Evolutionary conservation across 768 basidiomycete species (phyloP).

Genomic region (Collybiopsis luxurians): DNA sequence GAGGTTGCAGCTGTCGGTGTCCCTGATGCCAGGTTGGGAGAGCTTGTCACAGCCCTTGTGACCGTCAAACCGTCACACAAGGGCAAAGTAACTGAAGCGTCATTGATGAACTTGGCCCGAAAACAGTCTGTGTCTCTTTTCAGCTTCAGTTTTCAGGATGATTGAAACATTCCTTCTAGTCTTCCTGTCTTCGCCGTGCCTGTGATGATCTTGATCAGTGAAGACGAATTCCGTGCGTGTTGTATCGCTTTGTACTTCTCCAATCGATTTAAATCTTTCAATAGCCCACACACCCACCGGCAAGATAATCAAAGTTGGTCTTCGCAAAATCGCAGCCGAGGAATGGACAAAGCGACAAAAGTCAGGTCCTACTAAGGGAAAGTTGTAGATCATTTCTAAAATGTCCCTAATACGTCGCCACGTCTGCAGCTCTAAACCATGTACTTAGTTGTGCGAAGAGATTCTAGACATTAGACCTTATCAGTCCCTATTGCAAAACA

Average conservation of each 20-base stretch:
- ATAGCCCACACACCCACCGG: constrained; percentile 5
- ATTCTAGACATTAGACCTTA: no score
- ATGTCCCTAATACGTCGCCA: no score
- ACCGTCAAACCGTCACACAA: constrained; percentile 35
- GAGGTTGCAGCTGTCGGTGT: constrained; percentile 51
- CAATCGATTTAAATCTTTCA: not conserved
- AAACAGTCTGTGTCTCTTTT: constrained; percentile 30
- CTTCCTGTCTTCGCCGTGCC: constrained; percentile 46
- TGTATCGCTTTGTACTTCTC: not conserved
- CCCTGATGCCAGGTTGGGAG: constrained; percentile 46
- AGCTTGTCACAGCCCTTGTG: constrained; percentile 46
- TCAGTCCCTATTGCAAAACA: no score
- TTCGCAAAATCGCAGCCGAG: not conserved
- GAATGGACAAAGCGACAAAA: not conserved
- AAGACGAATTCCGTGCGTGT: constrained; percentile 37
- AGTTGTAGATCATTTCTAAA: no score
- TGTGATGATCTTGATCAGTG: constrained; percentile 42
- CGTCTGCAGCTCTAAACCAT: no score
- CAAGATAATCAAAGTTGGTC: constrained; percentile 2
- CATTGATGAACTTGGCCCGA: constrained; percentile 34
- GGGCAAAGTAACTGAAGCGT: constrained; percentile 38
- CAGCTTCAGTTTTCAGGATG: not conserved
- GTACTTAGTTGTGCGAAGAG: no score
- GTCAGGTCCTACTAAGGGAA: no score
- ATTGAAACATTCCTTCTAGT: not conserved